phyloP scores from a whole-genome alignment of 1,139 yeast species.

The Taphrina wiesneri region DNA sequence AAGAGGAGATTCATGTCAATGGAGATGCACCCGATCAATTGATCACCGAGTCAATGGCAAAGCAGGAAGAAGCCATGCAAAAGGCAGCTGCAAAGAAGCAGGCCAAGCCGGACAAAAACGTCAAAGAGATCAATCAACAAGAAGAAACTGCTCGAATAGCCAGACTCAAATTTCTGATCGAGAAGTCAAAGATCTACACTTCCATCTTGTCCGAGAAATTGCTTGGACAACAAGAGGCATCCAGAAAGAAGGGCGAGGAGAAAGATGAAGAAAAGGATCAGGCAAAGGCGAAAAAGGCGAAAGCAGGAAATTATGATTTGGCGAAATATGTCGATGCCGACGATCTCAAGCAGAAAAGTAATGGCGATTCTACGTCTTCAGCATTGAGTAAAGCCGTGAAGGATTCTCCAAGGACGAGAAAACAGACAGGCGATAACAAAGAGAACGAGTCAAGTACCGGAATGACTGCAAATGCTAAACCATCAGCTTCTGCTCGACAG shows the following conservation, averaged over 20 bases:
- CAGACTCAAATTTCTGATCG: conserved; percentile 68
- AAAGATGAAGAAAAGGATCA: conserved; percentile 40
- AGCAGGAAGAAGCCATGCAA: conserved; percentile 21
- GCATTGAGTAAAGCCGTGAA: conserved; percentile 40
- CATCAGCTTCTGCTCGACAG: conserved; percentile 49
- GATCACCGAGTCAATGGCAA: conserved; percentile 22
- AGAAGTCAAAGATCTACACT: conserved; percentile 80
- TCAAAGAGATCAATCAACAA: conserved; percentile 7
- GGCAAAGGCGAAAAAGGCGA: conserved; percentile 38
- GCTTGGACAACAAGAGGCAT: conserved; percentile 49
- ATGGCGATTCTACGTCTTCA: conserved; percentile 2
- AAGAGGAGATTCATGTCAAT: background rate
- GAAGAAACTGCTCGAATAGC: conserved; percentile 30
- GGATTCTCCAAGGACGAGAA: background rate
- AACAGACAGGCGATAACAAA: background rate
- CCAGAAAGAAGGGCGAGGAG: conserved; percentile 43
- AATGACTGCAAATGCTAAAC: conserved; percentile 10
- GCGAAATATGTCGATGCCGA: conserved; percentile 17
- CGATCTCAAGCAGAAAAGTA: conserved; percentile 11
- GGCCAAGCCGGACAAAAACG: conserved; percentile 17
- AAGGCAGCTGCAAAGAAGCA: conserved; percentile 8
- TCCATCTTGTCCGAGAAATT: conserved; percentile 78
- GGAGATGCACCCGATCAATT: background rate
- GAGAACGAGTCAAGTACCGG: background rate
- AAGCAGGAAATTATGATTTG: conserved; percentile 37